Conservation (phyloP, 345 rosid genomes). For the Aegle marmelos region DNA sequence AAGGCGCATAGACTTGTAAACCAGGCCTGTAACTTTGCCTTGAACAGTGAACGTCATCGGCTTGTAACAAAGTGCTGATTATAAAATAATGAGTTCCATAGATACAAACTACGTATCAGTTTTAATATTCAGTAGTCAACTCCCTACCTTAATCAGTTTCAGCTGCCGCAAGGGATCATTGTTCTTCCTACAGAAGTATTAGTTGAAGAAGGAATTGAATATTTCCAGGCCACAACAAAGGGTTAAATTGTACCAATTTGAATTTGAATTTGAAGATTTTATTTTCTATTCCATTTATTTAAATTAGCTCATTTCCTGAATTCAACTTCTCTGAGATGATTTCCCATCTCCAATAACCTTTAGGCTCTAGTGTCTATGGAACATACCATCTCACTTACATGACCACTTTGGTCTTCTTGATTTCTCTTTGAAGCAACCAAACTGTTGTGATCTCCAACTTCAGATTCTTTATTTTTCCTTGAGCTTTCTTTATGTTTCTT, state of each 20-base stretch:
- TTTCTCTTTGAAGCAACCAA: slow-evolving; percentile 48
- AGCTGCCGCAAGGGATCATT: not conserved
- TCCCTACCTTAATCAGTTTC: not conserved
- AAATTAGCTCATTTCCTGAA: slow-evolving; percentile 16
- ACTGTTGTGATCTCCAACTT: slow-evolving; percentile 48
- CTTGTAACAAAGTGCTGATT: not conserved
- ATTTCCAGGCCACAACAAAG: slow-evolving; percentile 8
- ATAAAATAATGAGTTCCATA: not conserved
- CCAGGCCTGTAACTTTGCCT: not conserved
- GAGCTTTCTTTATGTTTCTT: slow-evolving; percentile 64
- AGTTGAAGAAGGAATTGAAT: slow-evolving; percentile 1
- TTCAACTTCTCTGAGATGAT: slow-evolving; percentile 14
- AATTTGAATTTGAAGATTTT: slow-evolving; percentile 7
- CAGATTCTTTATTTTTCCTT: slow-evolving; percentile 67
- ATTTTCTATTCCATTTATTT: slow-evolving; percentile 1
- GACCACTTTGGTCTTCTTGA: slow-evolving; percentile 69
- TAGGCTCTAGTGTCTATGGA: slow-evolving; percentile 27
- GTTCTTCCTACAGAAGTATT: not conserved
- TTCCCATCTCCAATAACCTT: slow-evolving; percentile 11
- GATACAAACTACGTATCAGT: not conserved
- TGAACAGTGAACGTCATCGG: not conserved
- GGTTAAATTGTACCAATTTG: slow-evolving; percentile 9
- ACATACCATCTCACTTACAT: slow-evolving; percentile 68
- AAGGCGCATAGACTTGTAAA: not conserved
- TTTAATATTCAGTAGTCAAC: not conserved